These are phyloP conservation scores for Maudiozyma barnettii DNA, from an alignment of 805 yeast species.

Conservation along the genomic window DNA sequence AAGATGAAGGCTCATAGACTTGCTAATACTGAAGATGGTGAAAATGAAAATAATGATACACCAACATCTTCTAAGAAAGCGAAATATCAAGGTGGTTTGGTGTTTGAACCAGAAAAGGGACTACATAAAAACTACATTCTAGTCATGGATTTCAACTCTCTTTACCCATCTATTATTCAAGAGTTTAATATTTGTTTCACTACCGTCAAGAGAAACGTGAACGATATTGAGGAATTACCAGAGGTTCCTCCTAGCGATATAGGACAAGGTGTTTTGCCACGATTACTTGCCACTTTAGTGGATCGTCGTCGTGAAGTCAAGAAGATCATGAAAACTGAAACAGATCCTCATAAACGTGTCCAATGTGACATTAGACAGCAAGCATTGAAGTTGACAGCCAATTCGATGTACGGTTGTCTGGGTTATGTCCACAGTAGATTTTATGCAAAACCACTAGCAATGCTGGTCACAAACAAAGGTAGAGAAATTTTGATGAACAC, in stretches of 20 bases:
- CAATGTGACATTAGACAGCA: slow-evolving; percentile 94
- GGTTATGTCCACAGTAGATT: slow-evolving; percentile 88
- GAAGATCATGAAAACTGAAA: slow-evolving; percentile 67
- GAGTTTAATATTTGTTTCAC: slow-evolving; percentile 96
- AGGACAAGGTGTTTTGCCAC: slow-evolving; percentile 76
- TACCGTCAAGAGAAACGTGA: slow-evolving; percentile 65
- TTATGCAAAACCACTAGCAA: slow-evolving; percentile 92
- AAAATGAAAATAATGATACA: slow-evolving; percentile 31
- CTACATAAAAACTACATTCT: slow-evolving; percentile 77
- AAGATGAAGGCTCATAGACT: slow-evolving; percentile 30
- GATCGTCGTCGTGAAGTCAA: slow-evolving; percentile 90
- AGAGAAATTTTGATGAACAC: slow-evolving; percentile 92
- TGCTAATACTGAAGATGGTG: slow-evolving; percentile 17
- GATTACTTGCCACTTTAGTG: slow-evolving; percentile 72
- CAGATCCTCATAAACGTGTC: slow-evolving; percentile 52
- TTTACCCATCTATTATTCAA: slow-evolving; percentile 95
- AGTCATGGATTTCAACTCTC: slow-evolving; percentile 96
- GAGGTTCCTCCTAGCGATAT: slow-evolving; percentile 50
- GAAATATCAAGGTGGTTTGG: slow-evolving; percentile 86
- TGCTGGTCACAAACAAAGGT: slow-evolving; percentile 90
- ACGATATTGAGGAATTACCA: slow-evolving; percentile 56
- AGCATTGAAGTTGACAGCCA: slow-evolving; percentile 92
- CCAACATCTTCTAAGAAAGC: slow-evolving; percentile 50
- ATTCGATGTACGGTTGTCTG: slow-evolving; percentile 98
- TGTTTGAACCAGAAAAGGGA: slow-evolving; percentile 94